phyloP scores from a whole-genome alignment of 2,329 filamentous ascomycete genomes.

The Colletotrichum scovillei region DNA sequence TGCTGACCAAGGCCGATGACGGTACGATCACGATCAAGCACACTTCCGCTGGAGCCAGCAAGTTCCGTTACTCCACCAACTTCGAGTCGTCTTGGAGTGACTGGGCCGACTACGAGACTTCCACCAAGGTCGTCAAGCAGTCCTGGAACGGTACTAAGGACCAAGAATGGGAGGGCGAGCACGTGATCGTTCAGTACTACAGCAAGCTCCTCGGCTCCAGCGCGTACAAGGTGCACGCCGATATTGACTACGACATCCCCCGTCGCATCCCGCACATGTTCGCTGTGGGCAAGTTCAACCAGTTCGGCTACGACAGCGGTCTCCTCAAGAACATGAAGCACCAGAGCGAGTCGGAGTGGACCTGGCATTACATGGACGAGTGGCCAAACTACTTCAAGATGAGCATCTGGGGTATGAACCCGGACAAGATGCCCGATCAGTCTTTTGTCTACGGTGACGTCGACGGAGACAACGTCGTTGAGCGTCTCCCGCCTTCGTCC shows the following conservation, averaged over 20 bases:
- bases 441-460: conserved; percentile 68
- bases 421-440: conserved; percentile 70
- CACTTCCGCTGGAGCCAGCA: conserved; percentile 70
- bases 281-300: conserved; percentile 71
- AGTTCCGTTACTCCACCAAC: conserved; percentile 72
- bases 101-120: conserved; percentile 66
- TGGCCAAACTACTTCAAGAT: conserved; percentile 72
- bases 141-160: conserved; percentile 67
- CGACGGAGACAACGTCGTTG: conserved; percentile 68
- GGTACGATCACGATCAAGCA: conserved; percentile 61
- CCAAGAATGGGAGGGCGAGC: conserved; percentile 71
- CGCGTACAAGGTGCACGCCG: conserved; percentile 69
- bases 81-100: conserved; percentile 70
- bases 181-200: conserved; percentile 75
- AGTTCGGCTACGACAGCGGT: conserved; percentile 72
- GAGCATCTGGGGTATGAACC: conserved; percentile 76
- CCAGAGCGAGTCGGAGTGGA: conserved; percentile 62
- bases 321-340: conserved; percentile 64
- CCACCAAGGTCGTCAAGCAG: conserved; percentile 59
- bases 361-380: conserved; percentile 70
- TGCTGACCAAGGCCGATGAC: conserved; percentile 54
- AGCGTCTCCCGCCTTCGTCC: conserved; percentile 70
- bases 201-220: conserved; percentile 68
- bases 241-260: conserved; percentile 52
- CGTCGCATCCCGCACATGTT: conserved; percentile 72